Evolutionary conservation across 1,284 basidiomycete genomes (phyloP).

Genomic region (Crocinoboletus sp.): DNA sequence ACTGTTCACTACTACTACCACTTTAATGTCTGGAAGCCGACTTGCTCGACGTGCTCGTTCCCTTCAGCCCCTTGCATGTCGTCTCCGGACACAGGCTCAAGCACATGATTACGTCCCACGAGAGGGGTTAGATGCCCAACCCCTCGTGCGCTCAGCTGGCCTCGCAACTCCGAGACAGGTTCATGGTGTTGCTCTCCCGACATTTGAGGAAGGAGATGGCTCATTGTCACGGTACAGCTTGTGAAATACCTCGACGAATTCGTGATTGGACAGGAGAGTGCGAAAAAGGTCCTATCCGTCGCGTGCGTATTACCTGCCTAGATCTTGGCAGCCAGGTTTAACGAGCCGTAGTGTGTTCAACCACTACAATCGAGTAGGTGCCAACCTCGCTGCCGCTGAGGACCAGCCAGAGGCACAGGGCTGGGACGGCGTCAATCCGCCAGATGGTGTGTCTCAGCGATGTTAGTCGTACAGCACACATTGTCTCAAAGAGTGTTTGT

Average conservation of each 20-base stretch:
- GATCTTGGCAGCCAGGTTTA: conserved; percentile 1
- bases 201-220: not conserved
- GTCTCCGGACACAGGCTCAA: conserved; percentile 43
- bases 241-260: conserved; percentile 86
- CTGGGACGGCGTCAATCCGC: conserved; percentile 24
- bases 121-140: conserved; percentile 29
- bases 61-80: conserved; percentile 23
- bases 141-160: conserved; percentile 34
- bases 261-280: conserved; percentile 88
- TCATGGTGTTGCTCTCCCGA: conserved; percentile 6
- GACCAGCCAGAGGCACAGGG: conserved; percentile 38
- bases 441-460: conserved; percentile 32
- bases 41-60: conserved; percentile 19
- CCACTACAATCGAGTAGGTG: conserved; percentile 80
- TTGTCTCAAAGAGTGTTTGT: conserved; percentile 1
- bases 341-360: conserved; percentile 72
- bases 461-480: not conserved
- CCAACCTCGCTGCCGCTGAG: conserved; percentile 51
- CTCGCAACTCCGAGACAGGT: conserved; percentile 73
- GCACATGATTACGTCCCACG: conserved; percentile 34
- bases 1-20: conserved; percentile 1
- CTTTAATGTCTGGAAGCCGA: conserved; percentile 19
- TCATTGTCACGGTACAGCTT: conserved; percentile 45
- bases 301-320: conserved; percentile 54
- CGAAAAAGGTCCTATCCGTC: conserved; percentile 91